phyloP scores from a whole-genome alignment of 352 stramenopile species.

The Globisporangium heterothallicum region DNA sequence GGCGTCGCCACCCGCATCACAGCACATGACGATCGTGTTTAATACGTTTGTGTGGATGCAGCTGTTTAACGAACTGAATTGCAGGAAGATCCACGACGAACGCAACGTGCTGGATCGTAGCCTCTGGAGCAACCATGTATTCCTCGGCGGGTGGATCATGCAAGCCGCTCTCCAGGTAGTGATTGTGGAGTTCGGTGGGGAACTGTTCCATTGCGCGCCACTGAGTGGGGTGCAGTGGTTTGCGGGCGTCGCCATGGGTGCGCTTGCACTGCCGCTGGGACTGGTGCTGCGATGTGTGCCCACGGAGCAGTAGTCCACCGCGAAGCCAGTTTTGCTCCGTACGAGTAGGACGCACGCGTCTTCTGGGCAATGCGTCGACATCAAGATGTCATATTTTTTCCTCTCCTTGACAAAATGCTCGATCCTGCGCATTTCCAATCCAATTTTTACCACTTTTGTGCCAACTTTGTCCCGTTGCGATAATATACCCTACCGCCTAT shows the following conservation, averaged over 20 bases:
- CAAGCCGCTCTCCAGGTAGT: slow-evolving; percentile 85
- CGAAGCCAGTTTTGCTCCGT: no score
- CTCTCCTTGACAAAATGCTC: no score
- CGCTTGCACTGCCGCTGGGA: slow-evolving; percentile 28
- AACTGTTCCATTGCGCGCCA: slow-evolving; percentile 17
- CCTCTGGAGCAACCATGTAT: slow-evolving; percentile 33
- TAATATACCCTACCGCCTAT: no score
- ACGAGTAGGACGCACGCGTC: no score
- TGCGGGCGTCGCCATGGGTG: slow-evolving; percentile 17
- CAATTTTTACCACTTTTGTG: no score
- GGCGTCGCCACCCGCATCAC: not conserved
- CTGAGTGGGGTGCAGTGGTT: slow-evolving; percentile 19
- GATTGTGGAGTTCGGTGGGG: slow-evolving; percentile 87
- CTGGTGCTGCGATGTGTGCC: slow-evolving; percentile 11
- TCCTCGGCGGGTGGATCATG: slow-evolving; percentile 69
- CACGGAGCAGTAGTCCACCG: no score
- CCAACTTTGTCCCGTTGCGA: no score
- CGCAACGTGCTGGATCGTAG: not conserved
- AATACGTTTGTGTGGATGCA: not conserved
- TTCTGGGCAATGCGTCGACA: no score
- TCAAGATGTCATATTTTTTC: no score
- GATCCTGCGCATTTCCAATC: no score
- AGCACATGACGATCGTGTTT: not conserved
- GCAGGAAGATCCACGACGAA: not conserved
- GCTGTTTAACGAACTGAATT: not conserved